These are phyloP conservation scores for Pyrenula aspistea DNA, from an alignment of 495 filamentous ascomycete species.

Conservation along the genomic window DNA sequence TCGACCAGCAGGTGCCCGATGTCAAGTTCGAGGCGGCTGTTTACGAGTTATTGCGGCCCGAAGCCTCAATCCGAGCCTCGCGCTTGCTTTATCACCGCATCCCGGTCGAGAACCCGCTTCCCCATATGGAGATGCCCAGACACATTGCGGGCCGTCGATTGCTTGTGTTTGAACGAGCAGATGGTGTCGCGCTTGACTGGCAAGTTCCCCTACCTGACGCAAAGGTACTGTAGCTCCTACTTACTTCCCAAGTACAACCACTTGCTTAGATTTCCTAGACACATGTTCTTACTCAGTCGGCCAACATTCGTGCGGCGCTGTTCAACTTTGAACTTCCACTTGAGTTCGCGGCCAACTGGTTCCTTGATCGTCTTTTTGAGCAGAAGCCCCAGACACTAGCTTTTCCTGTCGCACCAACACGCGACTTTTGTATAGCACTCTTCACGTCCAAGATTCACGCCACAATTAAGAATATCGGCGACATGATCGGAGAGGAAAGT, in stretches of 20 bases:
- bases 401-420: conserved; percentile 21
- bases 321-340: conserved; percentile 18
- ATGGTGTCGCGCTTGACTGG: no score
- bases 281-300: no score
- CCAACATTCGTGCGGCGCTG: conserved; percentile 21
- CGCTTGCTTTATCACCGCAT: conserved; percentile 16
- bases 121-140: conserved; percentile 4
- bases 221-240: conserved; percentile 9
- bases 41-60: conserved; percentile 14
- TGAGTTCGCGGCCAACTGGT: no score
- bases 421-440: conserved; percentile 21
- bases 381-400: conserved; percentile 16
- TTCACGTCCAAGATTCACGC: conserved; percentile 23
- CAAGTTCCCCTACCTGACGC: conserved; percentile 4
- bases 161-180: no score
- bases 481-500: conserved; percentile 23
- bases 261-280: conserved; percentile 10
- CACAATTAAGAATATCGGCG: conserved; percentile 19
- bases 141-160: no score
- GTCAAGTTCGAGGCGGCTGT: conserved; percentile 15
- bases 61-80: conserved; percentile 11
- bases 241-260: no score
- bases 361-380: conserved; percentile 18
- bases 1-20: no score
- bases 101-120: conserved; percentile 10